phyloP scores from a whole-genome alignment of 768 basidiomycete species.

The Boletus rufocinnamomeus region DNA sequence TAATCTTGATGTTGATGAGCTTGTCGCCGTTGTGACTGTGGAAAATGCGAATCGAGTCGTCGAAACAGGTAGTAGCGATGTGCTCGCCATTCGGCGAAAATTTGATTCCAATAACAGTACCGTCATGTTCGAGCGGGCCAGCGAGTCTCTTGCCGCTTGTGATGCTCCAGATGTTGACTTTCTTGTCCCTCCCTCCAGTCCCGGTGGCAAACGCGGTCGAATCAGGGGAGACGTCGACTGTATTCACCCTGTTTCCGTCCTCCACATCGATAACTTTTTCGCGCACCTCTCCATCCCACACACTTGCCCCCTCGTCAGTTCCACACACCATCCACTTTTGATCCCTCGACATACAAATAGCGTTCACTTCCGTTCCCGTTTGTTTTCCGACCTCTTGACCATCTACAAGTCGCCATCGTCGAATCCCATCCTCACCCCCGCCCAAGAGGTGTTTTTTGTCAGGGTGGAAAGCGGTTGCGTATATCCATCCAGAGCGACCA shows the following conservation, averaged over 20 bases:
- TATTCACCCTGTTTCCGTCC: too few relatives aligned
- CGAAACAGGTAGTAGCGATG: background rate
- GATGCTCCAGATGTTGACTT: background rate
- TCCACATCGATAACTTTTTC: background rate
- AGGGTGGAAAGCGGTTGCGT: background rate
- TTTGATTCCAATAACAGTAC: background rate
- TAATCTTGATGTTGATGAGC: background rate
- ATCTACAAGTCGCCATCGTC: background rate
- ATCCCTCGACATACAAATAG: background rate
- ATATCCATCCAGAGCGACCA: background rate
- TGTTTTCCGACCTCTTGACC: background rate
- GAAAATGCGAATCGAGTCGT: background rate
- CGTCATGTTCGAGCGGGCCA: background rate
- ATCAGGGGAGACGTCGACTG: background rate
- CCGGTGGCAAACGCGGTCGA: background rate
- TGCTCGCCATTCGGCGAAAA: background rate
- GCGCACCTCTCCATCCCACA: background rate
- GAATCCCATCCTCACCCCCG: background rate
- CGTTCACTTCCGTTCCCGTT: rapidly evolving
- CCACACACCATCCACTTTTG: background rate
- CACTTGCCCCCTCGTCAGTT: background rate
- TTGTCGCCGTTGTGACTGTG: background rate
- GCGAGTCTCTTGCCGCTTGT: background rate
- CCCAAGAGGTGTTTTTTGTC: background rate
- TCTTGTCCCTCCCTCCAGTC: background rate